Evolutionary conservation across 1,139 yeast species (phyloP).

Genomic region (Pichia sp.): DNA sequence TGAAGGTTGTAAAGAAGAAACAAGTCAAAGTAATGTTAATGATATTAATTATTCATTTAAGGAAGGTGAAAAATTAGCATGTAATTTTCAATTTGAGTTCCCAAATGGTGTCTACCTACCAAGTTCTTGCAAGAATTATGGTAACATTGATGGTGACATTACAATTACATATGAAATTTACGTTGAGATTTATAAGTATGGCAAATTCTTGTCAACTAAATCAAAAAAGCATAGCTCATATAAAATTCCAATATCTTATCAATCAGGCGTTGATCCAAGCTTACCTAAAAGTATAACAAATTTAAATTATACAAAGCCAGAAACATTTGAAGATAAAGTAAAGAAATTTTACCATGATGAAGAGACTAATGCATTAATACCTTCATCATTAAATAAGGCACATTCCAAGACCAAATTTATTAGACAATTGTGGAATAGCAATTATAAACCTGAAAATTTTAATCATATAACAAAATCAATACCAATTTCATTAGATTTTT

Average conservation of each 20-base stretch:
- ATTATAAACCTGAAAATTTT: conserved; percentile 18
- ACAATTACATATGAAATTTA: conserved; percentile 9
- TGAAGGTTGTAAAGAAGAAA: not conserved
- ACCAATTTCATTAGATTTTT: conserved; percentile 6
- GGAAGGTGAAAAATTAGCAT: conserved; percentile 9
- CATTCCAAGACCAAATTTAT: conserved; percentile 21
- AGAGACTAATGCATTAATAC: conserved; percentile 16
- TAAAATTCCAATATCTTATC: conserved; percentile 7
- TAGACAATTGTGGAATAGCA: conserved; percentile 20
- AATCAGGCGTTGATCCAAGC: conserved; percentile 11
- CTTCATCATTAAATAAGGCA: conserved; percentile 16
- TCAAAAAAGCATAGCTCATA: not conserved
- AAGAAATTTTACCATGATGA: conserved; percentile 19
- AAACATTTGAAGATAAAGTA: conserved; percentile 17
- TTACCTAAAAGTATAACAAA: not conserved
- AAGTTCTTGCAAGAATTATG: conserved; percentile 9
- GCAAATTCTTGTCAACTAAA: conserved; percentile 3
- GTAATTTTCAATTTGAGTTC: conserved; percentile 8
- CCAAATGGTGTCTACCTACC: conserved; percentile 12
- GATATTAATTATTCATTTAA: not conserved
- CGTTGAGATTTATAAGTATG: conserved; percentile 9
- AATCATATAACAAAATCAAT: conserved; percentile 11
- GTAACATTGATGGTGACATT: conserved; percentile 9
- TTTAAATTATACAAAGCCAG: not conserved
- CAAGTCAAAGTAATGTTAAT: not conserved